Percentiles rank a stretch among this genome's conserved stretches.
Evolutionary conservation across 345 rosid species (phyloP).

Genomic region (Gynandropsis gynandra): DNA sequence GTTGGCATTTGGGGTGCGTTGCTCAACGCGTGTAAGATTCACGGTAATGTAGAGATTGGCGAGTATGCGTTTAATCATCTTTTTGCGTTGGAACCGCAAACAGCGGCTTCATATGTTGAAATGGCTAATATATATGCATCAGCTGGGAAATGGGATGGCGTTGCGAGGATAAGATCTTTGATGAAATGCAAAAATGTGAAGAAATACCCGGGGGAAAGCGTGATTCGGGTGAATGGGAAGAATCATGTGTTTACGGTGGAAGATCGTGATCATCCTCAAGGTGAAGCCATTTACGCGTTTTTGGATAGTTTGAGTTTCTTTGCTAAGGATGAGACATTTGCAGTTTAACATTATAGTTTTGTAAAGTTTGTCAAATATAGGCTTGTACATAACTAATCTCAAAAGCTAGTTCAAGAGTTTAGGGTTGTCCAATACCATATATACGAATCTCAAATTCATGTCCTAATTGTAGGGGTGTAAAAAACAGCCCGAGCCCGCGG

Average conservation of each 20-base stretch:
- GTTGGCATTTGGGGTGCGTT: slow-evolving; percentile 54
- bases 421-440: too few species aligned
- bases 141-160: slow-evolving; percentile 43
- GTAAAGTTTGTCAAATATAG: too few species aligned
- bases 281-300: slow-evolving; percentile 21
- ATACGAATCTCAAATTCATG: too few species aligned
- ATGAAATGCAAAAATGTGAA: slow-evolving; percentile 42
- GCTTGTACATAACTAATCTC: too few species aligned
- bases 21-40: slow-evolving; percentile 57
- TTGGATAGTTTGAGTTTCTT: slow-evolving; percentile 37
- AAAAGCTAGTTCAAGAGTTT: too few species aligned
- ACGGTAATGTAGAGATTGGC: slow-evolving; percentile 36
- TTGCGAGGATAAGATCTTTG: slow-evolving; percentile 34
- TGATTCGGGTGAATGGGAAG: slow-evolving; percentile 37
- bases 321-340: slow-evolving; percentile 25
- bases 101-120: slow-evolving; percentile 50
- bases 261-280: slow-evolving; percentile 33
- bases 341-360: too few species aligned
- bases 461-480: too few species aligned
- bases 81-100: slow-evolving; percentile 35
- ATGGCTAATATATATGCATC: slow-evolving; percentile 55
- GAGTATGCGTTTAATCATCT: slow-evolving; percentile 35
- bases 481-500: too few species aligned
- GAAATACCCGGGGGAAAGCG: slow-evolving; percentile 53
- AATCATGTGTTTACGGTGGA: slow-evolving; percentile 42